Conservation (phyloP, 75 land plant species). For the Sequoia sempervirens region DNA sequence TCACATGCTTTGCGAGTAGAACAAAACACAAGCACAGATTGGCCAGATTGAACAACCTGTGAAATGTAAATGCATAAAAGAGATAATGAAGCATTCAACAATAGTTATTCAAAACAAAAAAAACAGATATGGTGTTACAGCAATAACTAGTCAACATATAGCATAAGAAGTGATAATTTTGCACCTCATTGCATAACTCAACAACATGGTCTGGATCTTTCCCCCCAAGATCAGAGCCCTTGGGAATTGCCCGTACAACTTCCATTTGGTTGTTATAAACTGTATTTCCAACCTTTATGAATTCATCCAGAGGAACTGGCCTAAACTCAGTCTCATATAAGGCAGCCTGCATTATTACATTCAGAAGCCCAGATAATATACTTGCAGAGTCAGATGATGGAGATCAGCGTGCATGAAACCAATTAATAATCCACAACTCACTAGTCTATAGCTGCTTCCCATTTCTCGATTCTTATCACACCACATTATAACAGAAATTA, state of each 20-base stretch:
- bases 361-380: background rate
- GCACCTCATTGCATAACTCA: constrained; percentile 94
- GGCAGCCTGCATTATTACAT: constrained; percentile 62
- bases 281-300: constrained; percentile 78
- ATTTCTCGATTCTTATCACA: background rate
- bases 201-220: constrained; percentile 97
- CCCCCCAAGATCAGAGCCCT: constrained; percentile 80
- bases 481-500: background rate
- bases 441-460: background rate
- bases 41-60: constrained; percentile 93
- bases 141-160: background rate
- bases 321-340: constrained; percentile 87
- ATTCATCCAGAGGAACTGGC: constrained; percentile 95
- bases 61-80: background rate
- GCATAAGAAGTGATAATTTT: background rate
- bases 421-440: background rate
- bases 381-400: background rate
- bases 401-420: background rate
- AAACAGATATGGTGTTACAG: background rate
- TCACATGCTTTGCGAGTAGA: constrained; percentile 98
- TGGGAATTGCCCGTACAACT: constrained; percentile 55
- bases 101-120: background rate
- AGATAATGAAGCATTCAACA: background rate
- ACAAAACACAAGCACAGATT: constrained; percentile 92
- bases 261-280: constrained; percentile 79